Evolutionary conservation across 2,329 filamentous ascomycete genomes (phyloP).

Genomic region (Phaeosphaeriaceae sp.): DNA sequence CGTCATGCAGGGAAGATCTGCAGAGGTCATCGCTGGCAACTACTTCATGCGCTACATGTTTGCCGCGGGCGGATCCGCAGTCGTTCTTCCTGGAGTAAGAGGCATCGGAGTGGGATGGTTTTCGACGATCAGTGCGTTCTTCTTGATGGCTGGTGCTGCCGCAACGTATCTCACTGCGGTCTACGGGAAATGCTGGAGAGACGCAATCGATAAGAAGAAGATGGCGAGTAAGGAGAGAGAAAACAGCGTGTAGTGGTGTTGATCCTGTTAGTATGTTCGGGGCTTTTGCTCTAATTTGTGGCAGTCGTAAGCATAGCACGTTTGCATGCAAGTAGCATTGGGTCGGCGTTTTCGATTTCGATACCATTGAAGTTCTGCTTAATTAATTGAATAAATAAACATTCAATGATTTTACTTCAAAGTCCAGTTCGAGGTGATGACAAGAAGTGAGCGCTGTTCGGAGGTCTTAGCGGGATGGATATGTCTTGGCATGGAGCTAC

Average conservation of each 20-base stretch:
- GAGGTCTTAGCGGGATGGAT: slow-evolving; percentile 7
- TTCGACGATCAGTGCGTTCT: slow-evolving; percentile 71
- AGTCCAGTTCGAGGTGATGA: neutral
- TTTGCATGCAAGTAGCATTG: neutral
- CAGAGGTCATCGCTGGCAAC: slow-evolving; percentile 79
- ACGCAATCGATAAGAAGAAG: slow-evolving; percentile 61
- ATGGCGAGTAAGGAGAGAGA: slow-evolving; percentile 47
- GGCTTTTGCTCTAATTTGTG: neutral
- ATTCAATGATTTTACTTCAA: neutral
- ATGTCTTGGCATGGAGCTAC: slow-evolving; percentile 29
- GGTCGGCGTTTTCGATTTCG: neutral
- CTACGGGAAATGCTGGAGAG: slow-evolving; percentile 62
- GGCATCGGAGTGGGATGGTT: slow-evolving; percentile 83
- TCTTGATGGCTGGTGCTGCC: slow-evolving; percentile 59
- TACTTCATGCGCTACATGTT: slow-evolving; percentile 81
- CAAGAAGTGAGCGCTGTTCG: neutral
- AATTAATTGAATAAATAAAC: neutral
- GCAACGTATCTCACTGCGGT: slow-evolving; percentile 59
- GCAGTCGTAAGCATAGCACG: neutral
- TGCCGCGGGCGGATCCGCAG: slow-evolving; percentile 73
- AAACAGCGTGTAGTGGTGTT: slow-evolving; percentile 23
- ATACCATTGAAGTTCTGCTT: slow-evolving; percentile 4
- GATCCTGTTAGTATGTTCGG: neutral
- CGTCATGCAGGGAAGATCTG: slow-evolving; percentile 75
- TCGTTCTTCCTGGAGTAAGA: slow-evolving; percentile 77